Conservation (phyloP, 208 protist genomes). For the Herpetomonas tarakana region DNA sequence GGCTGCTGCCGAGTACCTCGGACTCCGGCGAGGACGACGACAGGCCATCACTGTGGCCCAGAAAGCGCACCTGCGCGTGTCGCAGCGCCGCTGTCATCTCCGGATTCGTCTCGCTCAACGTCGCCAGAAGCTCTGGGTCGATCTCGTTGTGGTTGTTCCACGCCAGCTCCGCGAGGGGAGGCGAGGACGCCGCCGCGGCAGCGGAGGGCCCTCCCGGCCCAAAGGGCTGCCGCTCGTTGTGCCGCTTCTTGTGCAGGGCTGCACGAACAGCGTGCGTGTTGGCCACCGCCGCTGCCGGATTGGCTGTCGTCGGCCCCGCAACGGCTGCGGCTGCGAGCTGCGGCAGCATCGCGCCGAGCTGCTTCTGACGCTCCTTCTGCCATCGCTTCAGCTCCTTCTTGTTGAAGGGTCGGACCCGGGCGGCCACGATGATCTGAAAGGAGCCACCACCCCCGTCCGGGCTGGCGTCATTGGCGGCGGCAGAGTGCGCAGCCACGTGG, state of each 20-base stretch:
- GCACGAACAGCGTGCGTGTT: neutral
- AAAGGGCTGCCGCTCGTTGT: slow-evolving; percentile 35
- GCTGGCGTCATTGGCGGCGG: neutral
- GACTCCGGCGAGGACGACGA: neutral
- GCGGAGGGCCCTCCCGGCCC: slow-evolving; percentile 15
- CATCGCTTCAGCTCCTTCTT: slow-evolving; percentile 27
- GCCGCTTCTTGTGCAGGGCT: neutral
- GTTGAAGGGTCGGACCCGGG: slow-evolving; percentile 58
- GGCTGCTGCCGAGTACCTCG: slow-evolving; percentile 6
- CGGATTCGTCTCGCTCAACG: neutral
- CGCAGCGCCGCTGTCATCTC: neutral
- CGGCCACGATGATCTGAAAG: slow-evolving; percentile 54
- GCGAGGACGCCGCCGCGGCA: neutral
- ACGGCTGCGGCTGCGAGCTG: slow-evolving; percentile 18
- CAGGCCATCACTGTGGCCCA: neutral
- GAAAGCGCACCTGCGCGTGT: neutral
- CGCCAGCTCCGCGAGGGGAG: neutral
- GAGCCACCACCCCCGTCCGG: neutral
- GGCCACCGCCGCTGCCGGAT: slow-evolving; percentile 8
- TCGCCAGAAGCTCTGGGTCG: neutral
- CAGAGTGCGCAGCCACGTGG: no score
- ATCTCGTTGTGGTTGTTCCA: neutral
- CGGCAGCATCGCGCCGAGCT: neutral
- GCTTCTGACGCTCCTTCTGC: slow-evolving; percentile 9
- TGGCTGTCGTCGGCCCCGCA: slow-evolving; percentile 5